Base-by-base conservation (phyloP, 306 rosid genomes). In the Macrotyloma uniflorum region DNA sequence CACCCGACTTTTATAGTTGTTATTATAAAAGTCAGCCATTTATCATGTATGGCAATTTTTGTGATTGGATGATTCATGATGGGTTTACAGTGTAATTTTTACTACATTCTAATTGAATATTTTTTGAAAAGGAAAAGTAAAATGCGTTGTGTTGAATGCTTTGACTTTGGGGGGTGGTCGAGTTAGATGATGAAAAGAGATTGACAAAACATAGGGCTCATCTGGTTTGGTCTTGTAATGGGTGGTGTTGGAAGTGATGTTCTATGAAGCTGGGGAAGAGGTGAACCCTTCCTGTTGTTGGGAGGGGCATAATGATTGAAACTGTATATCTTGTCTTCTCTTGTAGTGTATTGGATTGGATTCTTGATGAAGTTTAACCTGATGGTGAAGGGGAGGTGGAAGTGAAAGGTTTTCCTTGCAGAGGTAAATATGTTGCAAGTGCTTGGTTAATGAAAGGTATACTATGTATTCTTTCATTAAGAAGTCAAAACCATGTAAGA, bases 151-250 rank as follows among this genome's bases (percentile, higher is more conserved):
- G 55, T 77, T 70, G 49, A 67, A 46, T 77, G 43, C 35, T 32
- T 76, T 70, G 23, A 42, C 36, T 15, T 43, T 76, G 32, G 63
- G 78, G 70, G 74, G 7, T 65, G 53, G n/a, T n/a, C n/a, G n/a
- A n/a, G n/a, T 69, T 81, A 59, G 47, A 36, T 58, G 72, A 67
- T 75, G 32, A 5, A 10, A 66, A 66, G 38, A 73, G 43, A 33
- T 38, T 58, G 43, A 32, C 30, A 35, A 47, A 45, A 20, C 33
- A 66, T 54, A 40, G 28, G 67, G 47, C 16, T 11, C 18, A 22
- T 74, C 43, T 64, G 69, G 18, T 75, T 81, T 74, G 35, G 18
- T 61, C 11, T 20, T 74, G 76, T 70, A 23, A 11, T 11, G 16
- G 32, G 33, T 74, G 58, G n/a, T 20, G 43, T 18, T 36, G 71